A percentile compares a stretch with the other conserved stretches of the same genome.
Conservation (phyloP, 352 stramenopile species). For the Phytophthora ramorum region DNA sequence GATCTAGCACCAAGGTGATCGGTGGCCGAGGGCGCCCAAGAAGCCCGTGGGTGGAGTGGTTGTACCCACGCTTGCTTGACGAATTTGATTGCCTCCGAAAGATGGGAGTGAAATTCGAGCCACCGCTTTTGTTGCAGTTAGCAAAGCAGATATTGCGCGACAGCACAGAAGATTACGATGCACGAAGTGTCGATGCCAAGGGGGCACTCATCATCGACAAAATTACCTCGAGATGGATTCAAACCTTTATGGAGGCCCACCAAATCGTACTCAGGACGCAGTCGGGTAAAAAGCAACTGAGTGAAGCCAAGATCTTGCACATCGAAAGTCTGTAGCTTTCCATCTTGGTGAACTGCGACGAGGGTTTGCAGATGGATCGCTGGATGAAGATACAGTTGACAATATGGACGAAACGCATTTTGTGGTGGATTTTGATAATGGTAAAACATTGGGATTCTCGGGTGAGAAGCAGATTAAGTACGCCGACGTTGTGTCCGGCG, state of each 20-base stretch:
- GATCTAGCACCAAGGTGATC: not conserved
- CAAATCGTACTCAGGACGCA: constrained; percentile 9
- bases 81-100: constrained; percentile 17
- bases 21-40: not conserved
- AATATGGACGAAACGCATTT: constrained; percentile 46
- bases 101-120: constrained; percentile 10
- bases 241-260: constrained; percentile 21
- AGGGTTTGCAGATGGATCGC: constrained; percentile 18
- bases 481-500: constrained; percentile 31
- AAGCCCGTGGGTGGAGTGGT: constrained; percentile 2
- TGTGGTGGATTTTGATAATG: constrained; percentile 28
- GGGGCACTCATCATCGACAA: not conserved
- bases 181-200: not conserved
- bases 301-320: not conserved
- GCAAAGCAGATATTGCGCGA: not conserved
- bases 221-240: not conserved
- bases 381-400: constrained; percentile 27
- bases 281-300: constrained; percentile 12
- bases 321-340: constrained; percentile 15
- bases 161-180: not conserved
- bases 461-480: constrained; percentile 32
- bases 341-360: constrained; percentile 16
- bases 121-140: not conserved
- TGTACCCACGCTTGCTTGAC: constrained; percentile 8
- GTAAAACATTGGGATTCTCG: constrained; percentile 26